Evolutionary conservation across 208 protist genomes (phyloP).

Genomic region (Crithidia acanthocephali): DNA sequence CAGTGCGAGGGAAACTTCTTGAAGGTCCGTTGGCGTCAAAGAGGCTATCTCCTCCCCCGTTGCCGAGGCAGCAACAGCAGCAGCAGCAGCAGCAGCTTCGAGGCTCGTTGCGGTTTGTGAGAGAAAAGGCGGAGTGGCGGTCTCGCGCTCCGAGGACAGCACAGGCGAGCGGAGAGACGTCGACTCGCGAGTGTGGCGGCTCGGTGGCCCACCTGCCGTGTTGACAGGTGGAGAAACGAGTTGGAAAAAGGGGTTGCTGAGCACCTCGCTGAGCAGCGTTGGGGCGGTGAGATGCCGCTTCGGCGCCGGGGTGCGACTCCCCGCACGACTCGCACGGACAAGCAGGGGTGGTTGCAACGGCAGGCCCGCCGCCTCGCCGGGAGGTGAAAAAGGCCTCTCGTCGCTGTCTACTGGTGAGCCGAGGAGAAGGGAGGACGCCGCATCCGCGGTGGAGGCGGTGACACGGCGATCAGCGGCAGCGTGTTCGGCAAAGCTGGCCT

Average conservation of each 20-base stretch:
- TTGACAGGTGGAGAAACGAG: not conserved
- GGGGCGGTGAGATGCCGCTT: not conserved
- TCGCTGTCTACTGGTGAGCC: not conserved
- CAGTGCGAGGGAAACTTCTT: conserved; percentile 3
- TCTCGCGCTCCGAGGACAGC: not conserved
- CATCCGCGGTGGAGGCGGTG: not conserved
- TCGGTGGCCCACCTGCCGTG: not conserved
- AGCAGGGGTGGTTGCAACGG: not conserved
- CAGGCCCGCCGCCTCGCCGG: not conserved
- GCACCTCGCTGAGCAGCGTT: conserved; percentile 3
- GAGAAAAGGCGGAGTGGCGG: not conserved
- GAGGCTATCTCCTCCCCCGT: not conserved
- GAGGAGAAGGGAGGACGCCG: not conserved
- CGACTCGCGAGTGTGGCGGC: not conserved
- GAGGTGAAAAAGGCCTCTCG: not conserved
- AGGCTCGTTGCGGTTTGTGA: not conserved
- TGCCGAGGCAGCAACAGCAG: not conserved
- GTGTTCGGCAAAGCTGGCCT: not conserved
- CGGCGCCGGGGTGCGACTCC: not conserved
- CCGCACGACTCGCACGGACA: not conserved
- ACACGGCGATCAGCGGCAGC: not conserved
- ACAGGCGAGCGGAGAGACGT: not conserved
- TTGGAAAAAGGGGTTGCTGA: conserved; percentile 2
- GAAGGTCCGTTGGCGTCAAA: not conserved
- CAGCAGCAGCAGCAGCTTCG: not conserved